Base-by-base conservation (phyloP, 169 alveolate genomes). In the Cryptosporidium tyzzeri region DNA sequence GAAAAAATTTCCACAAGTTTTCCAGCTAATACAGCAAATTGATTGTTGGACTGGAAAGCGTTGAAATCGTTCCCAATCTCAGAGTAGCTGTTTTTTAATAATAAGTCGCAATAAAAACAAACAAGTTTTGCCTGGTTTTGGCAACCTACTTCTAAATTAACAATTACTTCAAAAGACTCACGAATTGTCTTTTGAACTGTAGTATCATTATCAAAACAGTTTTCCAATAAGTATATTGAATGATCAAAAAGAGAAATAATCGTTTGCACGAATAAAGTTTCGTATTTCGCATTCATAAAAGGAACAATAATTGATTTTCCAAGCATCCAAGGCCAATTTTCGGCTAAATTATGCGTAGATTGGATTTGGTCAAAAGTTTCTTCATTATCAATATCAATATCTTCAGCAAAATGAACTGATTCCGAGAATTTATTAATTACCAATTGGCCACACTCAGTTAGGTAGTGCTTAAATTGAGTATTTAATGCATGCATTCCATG, bases 401-500 rank as follows among this genome's bases (percentile, higher is more conserved):
- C 45, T 23, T 45, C 50, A 26, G 14, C 48, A 16, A 23, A 48
- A 21, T 35, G 29, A 29, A 62, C 44, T 9, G 59, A n/a, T 29
- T 80, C 70, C 6, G 74, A 44, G 51, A 80, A 80, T n/a, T 37
- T 59, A 41, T 62, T 53, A 23, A 80, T n/a, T 26, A 80, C 26
- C 29, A 41, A 1, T 62, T 65, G 73, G 21, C 94, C 94, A 53
- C 86, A 73, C 44, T 84, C 86, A 4, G 91, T 45, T 16, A 92
- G 68, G 55, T 85, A 92, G 51, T 65, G 29, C 73, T 87, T 86
- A 73, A 92, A 87, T 45, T 85, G 91, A 48, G 37, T 45, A 53
- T 92, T 87, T 53, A 92, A 53, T 39, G 84, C 86, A 26, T 84
- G 91, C 18, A 70, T 87, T 23, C 93, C 94, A 51, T 91, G 86